Conservation (phyloP, 2,329 filamentous ascomycete species). For the Hysterium pulicare region DNA sequence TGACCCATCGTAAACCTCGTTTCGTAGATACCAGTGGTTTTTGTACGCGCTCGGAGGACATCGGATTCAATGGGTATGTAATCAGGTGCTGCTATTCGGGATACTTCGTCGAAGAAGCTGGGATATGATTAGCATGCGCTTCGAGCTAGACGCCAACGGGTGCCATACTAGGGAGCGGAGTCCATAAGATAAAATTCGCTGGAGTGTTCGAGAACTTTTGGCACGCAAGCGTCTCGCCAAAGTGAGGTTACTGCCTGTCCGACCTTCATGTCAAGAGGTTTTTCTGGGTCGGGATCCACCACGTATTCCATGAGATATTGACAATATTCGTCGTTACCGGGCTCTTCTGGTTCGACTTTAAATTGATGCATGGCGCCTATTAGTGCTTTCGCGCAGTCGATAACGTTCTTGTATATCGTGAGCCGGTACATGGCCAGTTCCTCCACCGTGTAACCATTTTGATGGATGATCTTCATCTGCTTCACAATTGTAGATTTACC, state of each 20-base stretch:
- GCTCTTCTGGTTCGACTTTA: conserved; percentile 71
- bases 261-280: conserved; percentile 74
- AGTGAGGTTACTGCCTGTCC: conserved; percentile 79
- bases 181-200: conserved; percentile 99
- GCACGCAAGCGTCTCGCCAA: conserved; percentile 85
- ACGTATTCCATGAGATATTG: conserved; percentile 83
- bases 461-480: conserved; percentile 99
- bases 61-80: conserved; percentile 95
- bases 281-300: conserved; percentile 85
- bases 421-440: conserved; percentile 91
- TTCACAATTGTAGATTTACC: conserved; percentile 99
- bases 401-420: conserved; percentile 96
- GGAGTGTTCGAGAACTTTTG: conserved; percentile 83
- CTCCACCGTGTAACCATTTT: conserved; percentile 93
- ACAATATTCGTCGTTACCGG: conserved; percentile 69
- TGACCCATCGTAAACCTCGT: conserved; percentile 98
- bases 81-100: conserved; percentile 75
- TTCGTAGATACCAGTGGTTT: conserved; percentile 98
- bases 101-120: conserved; percentile 94
- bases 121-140: conserved; percentile 9
- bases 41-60: conserved; percentile 90
- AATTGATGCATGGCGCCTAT: conserved; percentile 92
- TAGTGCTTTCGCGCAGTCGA: conserved; percentile 93
- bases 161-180: conserved; percentile 88
- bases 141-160: conserved; percentile 17